Percentiles rank a stretch among this genome's conserved stretches.
These are phyloP conservation scores for Wickerhamiella hasegawae DNA, from an alignment of 805 yeast species.

Conservation along the genomic window DNA sequence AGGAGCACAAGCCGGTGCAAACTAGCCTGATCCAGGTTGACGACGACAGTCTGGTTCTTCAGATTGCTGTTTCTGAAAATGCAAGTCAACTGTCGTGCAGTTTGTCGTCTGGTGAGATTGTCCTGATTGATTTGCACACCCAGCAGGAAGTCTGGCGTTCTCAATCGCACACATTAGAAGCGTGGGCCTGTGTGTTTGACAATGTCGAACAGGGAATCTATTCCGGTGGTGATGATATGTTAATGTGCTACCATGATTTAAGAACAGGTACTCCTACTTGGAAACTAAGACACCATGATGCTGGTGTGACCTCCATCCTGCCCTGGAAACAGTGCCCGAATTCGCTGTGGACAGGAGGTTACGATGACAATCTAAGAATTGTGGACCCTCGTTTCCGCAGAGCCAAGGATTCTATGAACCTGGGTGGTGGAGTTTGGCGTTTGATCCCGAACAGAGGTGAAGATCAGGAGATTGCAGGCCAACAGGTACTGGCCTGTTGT, in stretches of 20 bases:
- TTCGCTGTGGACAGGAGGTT: conserved; percentile 70
- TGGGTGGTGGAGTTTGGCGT: conserved; percentile 96
- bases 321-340: conserved; percentile 23
- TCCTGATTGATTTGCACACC: conserved; percentile 15
- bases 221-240: conserved; percentile 78
- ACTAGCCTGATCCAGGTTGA: conserved; percentile 29
- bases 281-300: conserved; percentile 50
- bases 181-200: conserved; percentile 70
- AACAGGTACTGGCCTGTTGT: conserved; percentile 54
- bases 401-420: conserved; percentile 28
- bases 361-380: conserved; percentile 62
- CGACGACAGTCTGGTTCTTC: conserved; percentile 43
- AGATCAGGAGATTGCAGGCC: conserved; percentile 20
- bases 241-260: conserved; percentile 57
- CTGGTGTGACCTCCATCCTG: conserved; percentile 80
- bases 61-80: conserved; percentile 11
- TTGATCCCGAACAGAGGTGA: conserved; percentile 42
- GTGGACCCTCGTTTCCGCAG: conserved; percentile 49
- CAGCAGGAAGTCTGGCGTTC: conserved; percentile 5
- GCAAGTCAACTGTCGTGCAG: conserved; percentile 23
- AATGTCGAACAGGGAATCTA: conserved; percentile 35
- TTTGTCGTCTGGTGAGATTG: no score
- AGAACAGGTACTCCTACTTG: conserved; percentile 21
- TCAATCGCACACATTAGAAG: conserved; percentile 51
- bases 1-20: conserved; percentile 8